Base-by-base conservation (phyloP, 2,329 filamentous ascomycete species). In the Trichoderma sp. region DNA sequence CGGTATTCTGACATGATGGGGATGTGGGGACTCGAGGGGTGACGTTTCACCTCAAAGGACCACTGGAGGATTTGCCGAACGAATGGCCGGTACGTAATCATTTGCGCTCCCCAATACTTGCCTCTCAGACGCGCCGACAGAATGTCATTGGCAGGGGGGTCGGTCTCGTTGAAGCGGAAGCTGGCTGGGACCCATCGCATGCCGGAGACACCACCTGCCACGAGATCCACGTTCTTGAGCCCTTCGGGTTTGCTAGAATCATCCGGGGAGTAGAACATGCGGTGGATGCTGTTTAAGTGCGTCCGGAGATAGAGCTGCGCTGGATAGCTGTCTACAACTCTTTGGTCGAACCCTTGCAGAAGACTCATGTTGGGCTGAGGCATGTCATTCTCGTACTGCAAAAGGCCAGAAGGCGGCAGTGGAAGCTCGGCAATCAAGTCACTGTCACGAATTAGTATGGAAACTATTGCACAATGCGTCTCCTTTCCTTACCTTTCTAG, bases 21-120 rank as follows among this genome's bases (percentile, higher is more conserved):
- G 72, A 74, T 81, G 74, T 81, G 78, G 4, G 80, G 79, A 64
- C 77, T 79, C 3, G 76, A 77, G 60, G 76, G 80, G 73, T 81
- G 79, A 18, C 80, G 78, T 72, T 79, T 77, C 75, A 79, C 78
- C 76, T 81, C 76, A 74, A 81, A 76, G 71, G 83, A 82, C 79
- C 84, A 80, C 74, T 89, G 81, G 75, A 91, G 81, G 60, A 91
- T 86, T 73, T 86, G 83, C 74, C 85, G 83, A 68, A 91, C 80
- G 73, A 95, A 94, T 1, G 93, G 93, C 28, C 96, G 89, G 79
- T 96, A 92, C 30, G 95, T 95, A 78, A 98, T 95, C 74, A 97
- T 94, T 74, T 92, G 89, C 0, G 94, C 95, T 24, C 96, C 96
- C 85, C 95, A 98, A 81, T 96, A 98, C 80, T 99, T 98, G 15